Percentiles rank a stretch among this genome's conserved stretches.
Conservation (phyloP, 2,329 filamentous ascomycete genomes). For the Pseudopyricularia javanii region DNA sequence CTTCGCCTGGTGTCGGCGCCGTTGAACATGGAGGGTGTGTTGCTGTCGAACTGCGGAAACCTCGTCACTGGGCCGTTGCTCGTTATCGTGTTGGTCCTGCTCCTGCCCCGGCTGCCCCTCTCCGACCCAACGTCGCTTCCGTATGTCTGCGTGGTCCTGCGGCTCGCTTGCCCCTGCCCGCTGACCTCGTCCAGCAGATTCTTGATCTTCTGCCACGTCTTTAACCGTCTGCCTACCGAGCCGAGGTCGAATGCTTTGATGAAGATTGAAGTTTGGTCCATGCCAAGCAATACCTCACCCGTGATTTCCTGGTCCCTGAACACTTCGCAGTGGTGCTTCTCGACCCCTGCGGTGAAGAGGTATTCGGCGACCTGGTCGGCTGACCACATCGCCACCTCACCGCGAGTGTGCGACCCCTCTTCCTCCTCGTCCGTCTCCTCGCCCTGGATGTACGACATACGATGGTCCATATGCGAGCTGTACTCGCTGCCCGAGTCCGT, state of each 20-base stretch:
- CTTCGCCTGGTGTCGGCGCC: constrained; percentile 23
- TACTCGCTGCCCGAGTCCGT: constrained; percentile 86
- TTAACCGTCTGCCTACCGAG: constrained; percentile 75
- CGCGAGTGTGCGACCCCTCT: constrained; percentile 49
- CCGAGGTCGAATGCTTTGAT: constrained; percentile 93
- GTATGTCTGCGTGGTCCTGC: constrained; percentile 42
- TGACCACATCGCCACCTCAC: constrained; percentile 70
- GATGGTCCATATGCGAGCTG: constrained; percentile 63
- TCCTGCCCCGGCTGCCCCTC: constrained; percentile 30
- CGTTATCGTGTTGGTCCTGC: constrained; percentile 46
- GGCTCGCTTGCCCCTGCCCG: constrained; percentile 28
- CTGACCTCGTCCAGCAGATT: constrained; percentile 77
- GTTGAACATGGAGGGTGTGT: constrained; percentile 25
- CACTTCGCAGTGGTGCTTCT: constrained; percentile 82
- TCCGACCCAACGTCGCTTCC: constrained; percentile 43
- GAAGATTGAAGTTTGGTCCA: constrained; percentile 92
- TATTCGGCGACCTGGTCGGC: constrained; percentile 79
- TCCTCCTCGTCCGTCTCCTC: constrained; percentile 94
- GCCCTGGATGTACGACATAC: constrained; percentile 83
- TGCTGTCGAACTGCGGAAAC: constrained; percentile 27
- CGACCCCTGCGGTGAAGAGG: constrained; percentile 72
- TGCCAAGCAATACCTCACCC: constrained; percentile 81
- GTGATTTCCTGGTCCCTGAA: constrained; percentile 94
- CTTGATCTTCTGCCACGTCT: constrained; percentile 96
- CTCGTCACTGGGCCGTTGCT: constrained; percentile 22